These are phyloP conservation scores for Zoysia pacifica DNA, from an alignment of 176 grass and related monocot species.

Conservation along the genomic window DNA sequence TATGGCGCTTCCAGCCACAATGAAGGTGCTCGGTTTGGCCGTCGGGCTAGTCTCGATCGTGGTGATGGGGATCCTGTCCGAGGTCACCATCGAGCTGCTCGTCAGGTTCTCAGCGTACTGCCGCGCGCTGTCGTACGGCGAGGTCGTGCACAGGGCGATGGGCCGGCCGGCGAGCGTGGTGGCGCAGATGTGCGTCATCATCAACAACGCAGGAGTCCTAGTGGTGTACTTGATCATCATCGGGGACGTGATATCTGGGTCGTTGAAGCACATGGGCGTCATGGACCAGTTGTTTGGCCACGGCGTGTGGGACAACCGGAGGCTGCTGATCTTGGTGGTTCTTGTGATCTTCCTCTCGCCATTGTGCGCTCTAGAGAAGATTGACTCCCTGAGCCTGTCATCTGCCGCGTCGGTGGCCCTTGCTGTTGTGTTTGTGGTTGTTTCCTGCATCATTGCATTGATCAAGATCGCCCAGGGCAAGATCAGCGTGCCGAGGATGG, in stretches of 20 bases:
- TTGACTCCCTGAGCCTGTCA: constrained; percentile 85
- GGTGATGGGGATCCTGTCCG: constrained; percentile 80
- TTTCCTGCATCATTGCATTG: constrained; percentile 70
- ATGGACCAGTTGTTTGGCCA: constrained; percentile 80
- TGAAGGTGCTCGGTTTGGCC: constrained; percentile 90
- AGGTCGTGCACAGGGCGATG: constrained; percentile 73
- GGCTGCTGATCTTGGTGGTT: constrained; percentile 74
- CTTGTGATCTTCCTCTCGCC: constrained; percentile 79
- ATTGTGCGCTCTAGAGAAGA: constrained; percentile 82
- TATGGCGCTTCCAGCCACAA: constrained; percentile 95
- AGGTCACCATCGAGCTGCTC: constrained; percentile 93
- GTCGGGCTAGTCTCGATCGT: constrained; percentile 74
- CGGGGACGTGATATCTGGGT: constrained; percentile 95
- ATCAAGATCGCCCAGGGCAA: constrained; percentile 74
- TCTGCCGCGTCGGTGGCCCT: constrained; percentile 82
- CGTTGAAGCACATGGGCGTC: constrained; percentile 75
- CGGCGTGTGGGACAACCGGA: constrained; percentile 86
- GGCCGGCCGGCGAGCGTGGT: constrained; percentile 66
- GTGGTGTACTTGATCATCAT: constrained; percentile 96
- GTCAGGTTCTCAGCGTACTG: constrained; percentile 72
- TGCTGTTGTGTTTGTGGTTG: constrained; percentile 77
- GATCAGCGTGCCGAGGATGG: constrained; percentile 65
- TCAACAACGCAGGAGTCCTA: constrained; percentile 87
- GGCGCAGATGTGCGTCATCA: constrained; percentile 79
- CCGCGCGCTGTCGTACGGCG: constrained; percentile 81